A percentile compares a stretch with the other conserved stretches of the same genome.
These are phyloP conservation scores for Cadophora malorum DNA, from an alignment of 2,329 filamentous ascomycete genomes.

Conservation along the genomic window DNA sequence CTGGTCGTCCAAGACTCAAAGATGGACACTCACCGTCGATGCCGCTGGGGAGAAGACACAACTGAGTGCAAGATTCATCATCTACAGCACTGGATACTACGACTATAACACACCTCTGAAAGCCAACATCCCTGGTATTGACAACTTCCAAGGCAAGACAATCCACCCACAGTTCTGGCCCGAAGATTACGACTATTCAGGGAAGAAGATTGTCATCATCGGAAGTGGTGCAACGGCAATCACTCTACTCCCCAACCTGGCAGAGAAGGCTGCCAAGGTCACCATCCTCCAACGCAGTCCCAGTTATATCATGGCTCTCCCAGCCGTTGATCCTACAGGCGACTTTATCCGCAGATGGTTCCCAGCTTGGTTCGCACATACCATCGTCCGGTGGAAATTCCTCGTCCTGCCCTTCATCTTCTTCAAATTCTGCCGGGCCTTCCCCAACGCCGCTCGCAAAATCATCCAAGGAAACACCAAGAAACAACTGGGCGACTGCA, in stretches of 20 bases:
- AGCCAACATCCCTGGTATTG: conserved; percentile 62
- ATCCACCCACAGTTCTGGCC: conserved; percentile 81
- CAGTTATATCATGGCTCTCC: conserved; percentile 64
- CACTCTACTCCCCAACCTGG: conserved; percentile 75
- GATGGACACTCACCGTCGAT: conserved; percentile 58
- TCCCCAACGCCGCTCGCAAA: conserved; percentile 56
- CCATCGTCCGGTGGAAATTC: conserved; percentile 57
- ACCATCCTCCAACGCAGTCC: conserved; percentile 86
- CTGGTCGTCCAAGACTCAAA: conserved; percentile 61
- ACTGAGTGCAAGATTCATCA: conserved; percentile 54
- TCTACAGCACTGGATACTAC: conserved; percentile 70
- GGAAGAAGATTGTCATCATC: conserved; percentile 53
- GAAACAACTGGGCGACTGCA: conserved; percentile 56
- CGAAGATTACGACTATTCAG: conserved; percentile 65
- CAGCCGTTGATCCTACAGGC: conserved; percentile 42
- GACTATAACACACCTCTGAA: conserved; percentile 63
- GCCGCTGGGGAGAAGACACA: conserved; percentile 44
- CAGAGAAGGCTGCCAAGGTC: conserved; percentile 67
- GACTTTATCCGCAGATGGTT: conserved; percentile 44
- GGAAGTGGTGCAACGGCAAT: conserved; percentile 79
- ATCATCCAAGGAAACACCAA: conserved; percentile 55
- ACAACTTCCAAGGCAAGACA: conserved; percentile 63
- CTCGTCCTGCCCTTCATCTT: conserved; percentile 55
- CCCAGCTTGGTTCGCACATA: conserved; percentile 54
- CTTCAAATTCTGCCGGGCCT: conserved; percentile 57